Percentiles rank a stretch among this genome's conserved stretches.
Evolutionary conservation across 75 land plant species (phyloP).

Genomic region (Chamaecyparis obtusa): DNA sequence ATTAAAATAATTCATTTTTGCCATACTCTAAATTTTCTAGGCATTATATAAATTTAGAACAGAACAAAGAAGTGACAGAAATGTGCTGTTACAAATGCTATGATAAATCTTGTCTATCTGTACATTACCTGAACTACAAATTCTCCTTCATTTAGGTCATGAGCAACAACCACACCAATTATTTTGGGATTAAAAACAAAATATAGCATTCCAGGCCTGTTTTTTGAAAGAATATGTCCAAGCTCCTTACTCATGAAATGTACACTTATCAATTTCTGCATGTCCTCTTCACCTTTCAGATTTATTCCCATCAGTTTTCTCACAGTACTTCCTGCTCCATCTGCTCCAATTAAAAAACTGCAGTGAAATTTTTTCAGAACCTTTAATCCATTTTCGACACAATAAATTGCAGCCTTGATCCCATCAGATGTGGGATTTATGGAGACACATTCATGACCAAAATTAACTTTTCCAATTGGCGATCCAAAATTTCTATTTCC

Average conservation of each 20-base stretch:
- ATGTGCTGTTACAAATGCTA: background rate
- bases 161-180: constrained; percentile 97
- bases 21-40: background rate
- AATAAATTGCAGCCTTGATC: constrained; percentile 42
- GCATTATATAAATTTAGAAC: background rate
- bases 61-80: background rate
- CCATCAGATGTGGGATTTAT: constrained; percentile 34
- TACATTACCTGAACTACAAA: constrained; percentile 85
- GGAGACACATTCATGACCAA: constrained; percentile 85
- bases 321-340: constrained; percentile 89
- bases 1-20: background rate
- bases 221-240: constrained; percentile 49
- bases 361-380: constrained; percentile 31
- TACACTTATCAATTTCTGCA: constrained; percentile 88
- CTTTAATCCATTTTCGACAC: constrained; percentile 23
- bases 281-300: constrained; percentile 72
- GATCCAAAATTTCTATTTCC: background rate
- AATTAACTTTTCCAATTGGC: constrained; percentile 34
- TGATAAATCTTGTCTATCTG: background rate
- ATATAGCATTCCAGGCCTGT: constrained; percentile 93
- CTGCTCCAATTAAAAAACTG: constrained; percentile 76
- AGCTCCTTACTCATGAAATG: constrained; percentile 82
- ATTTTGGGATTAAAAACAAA: constrained; percentile 86
- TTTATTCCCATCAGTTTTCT: constrained; percentile 61
- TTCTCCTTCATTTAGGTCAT: constrained; percentile 87